These are phyloP conservation scores for Mycosphaerella sp. DNA, from an alignment of 2,329 filamentous ascomycete genomes.

Conservation along the genomic window DNA sequence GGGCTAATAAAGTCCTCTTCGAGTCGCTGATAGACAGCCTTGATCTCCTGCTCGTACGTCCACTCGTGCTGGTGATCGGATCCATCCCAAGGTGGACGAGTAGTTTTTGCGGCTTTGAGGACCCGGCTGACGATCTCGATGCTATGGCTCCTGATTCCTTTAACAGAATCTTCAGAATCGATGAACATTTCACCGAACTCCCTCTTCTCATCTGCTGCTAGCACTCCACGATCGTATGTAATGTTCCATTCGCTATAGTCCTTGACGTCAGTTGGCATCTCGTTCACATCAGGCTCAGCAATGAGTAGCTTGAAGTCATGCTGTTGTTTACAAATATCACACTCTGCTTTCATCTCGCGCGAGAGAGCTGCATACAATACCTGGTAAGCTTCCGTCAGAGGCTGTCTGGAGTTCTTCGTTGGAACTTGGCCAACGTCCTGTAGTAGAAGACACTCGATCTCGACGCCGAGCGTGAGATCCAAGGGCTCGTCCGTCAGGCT, in stretches of 20 bases:
- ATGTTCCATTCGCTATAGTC: too few species aligned
- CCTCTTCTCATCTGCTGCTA: too few species aligned
- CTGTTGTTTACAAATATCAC: not conserved
- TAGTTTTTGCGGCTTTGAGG: slow-evolving; percentile 3
- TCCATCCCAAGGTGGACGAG: not conserved
- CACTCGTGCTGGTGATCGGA: slow-evolving; percentile 10
- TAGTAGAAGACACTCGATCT: slow-evolving; percentile 11
- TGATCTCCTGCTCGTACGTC: slow-evolving; percentile 14
- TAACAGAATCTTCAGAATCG: too few species aligned
- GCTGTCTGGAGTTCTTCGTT: not conserved
- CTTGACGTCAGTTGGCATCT: too few species aligned
- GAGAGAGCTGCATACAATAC: not conserved
- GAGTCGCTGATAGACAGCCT: slow-evolving; percentile 12
- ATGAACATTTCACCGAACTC: too few species aligned
- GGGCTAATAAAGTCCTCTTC: slow-evolving; percentile 8
- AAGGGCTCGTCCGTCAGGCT: too few species aligned
- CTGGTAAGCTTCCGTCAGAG: not conserved
- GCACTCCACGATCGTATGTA: too few species aligned
- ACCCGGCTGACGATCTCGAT: slow-evolving; percentile 16
- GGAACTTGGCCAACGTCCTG: not conserved
- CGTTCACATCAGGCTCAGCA: too few species aligned
- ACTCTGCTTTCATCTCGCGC: not conserved
- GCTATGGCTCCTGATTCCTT: not conserved
- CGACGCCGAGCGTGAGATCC: slow-evolving; percentile 10
- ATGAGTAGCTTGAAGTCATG: too few species aligned